A percentile compares a stretch with the other conserved stretches of the same genome.
phyloP scores from a whole-genome alignment of 2,329 filamentous ascomycete genomes.

The Fusarium neocosmosporiellum region DNA sequence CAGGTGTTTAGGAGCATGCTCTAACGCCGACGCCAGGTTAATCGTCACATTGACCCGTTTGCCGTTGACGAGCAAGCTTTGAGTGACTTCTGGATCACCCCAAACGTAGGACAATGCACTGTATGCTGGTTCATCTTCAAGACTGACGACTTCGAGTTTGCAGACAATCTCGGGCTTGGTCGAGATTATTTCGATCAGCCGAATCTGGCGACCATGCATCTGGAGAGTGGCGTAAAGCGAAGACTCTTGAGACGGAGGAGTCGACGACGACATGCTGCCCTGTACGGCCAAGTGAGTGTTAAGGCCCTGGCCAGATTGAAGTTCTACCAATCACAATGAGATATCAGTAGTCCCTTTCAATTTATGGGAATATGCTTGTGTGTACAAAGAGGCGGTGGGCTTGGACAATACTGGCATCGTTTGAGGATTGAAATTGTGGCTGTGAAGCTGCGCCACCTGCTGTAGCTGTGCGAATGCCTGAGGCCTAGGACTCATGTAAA shows the following conservation, averaged over 20 bases:
- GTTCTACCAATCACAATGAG: neutral
- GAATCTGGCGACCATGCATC: neutral
- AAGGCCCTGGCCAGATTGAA: neutral
- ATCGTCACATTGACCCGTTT: neutral
- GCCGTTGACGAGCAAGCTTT: neutral
- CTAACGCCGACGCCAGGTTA: neutral
- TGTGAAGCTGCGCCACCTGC: too few species aligned
- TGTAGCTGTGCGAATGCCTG: too few species aligned
- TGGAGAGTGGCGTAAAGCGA: neutral
- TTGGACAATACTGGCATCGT: too few species aligned
- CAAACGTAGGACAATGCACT: constrained; percentile 15
- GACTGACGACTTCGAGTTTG: neutral
- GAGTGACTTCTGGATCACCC: neutral
- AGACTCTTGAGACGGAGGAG: neutral
- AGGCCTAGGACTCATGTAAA: too few species aligned
- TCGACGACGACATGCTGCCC: neutral
- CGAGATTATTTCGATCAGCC: neutral
- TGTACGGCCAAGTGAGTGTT: neutral
- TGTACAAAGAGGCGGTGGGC: too few species aligned
- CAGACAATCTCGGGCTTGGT: constrained; percentile 5
- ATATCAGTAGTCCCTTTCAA: neutral
- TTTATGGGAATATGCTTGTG: too few species aligned
- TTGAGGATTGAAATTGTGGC: too few species aligned
- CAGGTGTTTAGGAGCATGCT: neutral
- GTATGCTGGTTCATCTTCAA: neutral